Percentiles rank a stretch among this genome's conserved stretches.
Evolutionary conservation across 495 filamentous ascomycete genomes (phyloP).

Genomic region (Hyaloscypha variabilis): DNA sequence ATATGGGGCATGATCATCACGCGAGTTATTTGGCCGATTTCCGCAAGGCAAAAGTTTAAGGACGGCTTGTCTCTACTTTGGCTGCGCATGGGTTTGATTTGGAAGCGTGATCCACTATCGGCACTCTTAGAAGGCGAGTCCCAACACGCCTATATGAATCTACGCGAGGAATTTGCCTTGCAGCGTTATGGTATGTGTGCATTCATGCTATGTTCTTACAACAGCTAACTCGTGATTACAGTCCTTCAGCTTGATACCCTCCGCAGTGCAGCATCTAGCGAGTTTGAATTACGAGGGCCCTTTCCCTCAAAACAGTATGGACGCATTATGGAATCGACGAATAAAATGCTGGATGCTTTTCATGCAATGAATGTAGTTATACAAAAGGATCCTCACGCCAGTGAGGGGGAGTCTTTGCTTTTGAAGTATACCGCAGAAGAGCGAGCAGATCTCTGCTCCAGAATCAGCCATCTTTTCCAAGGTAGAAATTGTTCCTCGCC

Average conservation of each 20-base stretch:
- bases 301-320: conserved; percentile 73
- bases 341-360: conserved; percentile 85
- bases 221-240: conserved; percentile 23
- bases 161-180: conserved; percentile 75
- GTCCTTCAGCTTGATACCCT: conserved; percentile 71
- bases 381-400: conserved; percentile 74
- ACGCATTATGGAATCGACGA: conserved; percentile 75
- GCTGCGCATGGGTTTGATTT: conserved; percentile 92
- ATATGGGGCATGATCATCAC: conserved; percentile 93
- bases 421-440: conserved; percentile 81
- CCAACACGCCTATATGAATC: conserved; percentile 72
- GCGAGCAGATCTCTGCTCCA: conserved; percentile 72
- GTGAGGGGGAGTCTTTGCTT: conserved; percentile 76
- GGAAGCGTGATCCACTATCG: conserved; percentile 91
- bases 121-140: conserved; percentile 60
- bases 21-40: conserved; percentile 89
- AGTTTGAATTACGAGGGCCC: conserved; percentile 82
- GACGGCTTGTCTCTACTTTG: conserved; percentile 84
- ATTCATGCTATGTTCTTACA: background rate
- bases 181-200: conserved; percentile 46
- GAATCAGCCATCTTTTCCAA: conserved; percentile 92
- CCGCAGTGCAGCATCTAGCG: conserved; percentile 69
- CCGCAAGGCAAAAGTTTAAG: conserved; percentile 82
- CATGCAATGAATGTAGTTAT: conserved; percentile 95
- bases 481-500: conserved; percentile 43